Evolutionary conservation across 768 basidiomycete species (phyloP).

Genomic region (Trametes cingulata): DNA sequence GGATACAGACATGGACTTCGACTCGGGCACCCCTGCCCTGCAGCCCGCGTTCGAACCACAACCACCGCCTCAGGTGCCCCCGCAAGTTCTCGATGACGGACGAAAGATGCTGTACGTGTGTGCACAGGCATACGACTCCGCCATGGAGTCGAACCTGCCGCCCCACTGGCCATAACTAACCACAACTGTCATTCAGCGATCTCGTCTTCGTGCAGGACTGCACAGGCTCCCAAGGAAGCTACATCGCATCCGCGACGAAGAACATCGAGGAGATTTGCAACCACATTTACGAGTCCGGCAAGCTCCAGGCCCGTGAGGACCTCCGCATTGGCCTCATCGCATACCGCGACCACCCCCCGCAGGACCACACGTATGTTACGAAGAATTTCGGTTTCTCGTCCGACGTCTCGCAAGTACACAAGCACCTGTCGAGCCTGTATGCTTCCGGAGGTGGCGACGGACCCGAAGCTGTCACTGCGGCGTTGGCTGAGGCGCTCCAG

Average conservation of each 20-base stretch:
- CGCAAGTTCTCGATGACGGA: slow-evolving; percentile 40
- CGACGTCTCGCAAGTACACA: slow-evolving; percentile 85
- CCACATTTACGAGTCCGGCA: slow-evolving; percentile 92
- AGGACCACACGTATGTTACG: slow-evolving; percentile 93
- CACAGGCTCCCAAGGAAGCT: slow-evolving; percentile 88
- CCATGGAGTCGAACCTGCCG: neutral
- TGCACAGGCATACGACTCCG: no score
- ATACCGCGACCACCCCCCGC: slow-evolving; percentile 96
- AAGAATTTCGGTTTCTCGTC: slow-evolving; percentile 95
- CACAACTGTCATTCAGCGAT: slow-evolving; percentile 52
- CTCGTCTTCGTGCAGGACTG: slow-evolving; percentile 96
- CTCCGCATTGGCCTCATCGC: slow-evolving; percentile 91
- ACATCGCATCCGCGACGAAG: slow-evolving; percentile 91
- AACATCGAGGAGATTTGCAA: slow-evolving; percentile 96
- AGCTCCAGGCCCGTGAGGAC: slow-evolving; percentile 84
- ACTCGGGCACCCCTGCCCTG: slow-evolving; percentile 37
- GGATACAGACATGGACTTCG: slow-evolving; percentile 83
- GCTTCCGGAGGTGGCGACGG: slow-evolving; percentile 94
- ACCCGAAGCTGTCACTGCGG: slow-evolving; percentile 96
- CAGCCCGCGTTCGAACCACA: slow-evolving; percentile 34
- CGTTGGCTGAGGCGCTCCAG: slow-evolving; percentile 78
- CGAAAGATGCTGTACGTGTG: slow-evolving; percentile 75
- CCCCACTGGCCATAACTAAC: neutral
- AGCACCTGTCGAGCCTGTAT: slow-evolving; percentile 78
- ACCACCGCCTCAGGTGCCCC: slow-evolving; percentile 29